A percentile compares a stretch with the other conserved stretches of the same genome.
Evolutionary conservation across 805 yeast genomes (phyloP).

Genomic region (Starmera dryadoides): DNA sequence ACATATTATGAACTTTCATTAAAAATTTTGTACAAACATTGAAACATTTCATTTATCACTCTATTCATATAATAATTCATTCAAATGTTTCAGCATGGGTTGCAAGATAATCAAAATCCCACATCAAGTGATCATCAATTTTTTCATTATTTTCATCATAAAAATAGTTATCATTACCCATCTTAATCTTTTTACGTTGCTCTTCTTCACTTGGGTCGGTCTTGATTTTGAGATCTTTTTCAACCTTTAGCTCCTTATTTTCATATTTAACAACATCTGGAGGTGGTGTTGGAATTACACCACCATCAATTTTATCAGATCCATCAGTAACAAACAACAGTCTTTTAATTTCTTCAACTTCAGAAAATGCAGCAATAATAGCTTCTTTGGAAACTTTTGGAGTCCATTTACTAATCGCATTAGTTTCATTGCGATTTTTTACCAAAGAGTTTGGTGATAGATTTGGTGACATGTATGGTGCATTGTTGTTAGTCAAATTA

Average conservation of each 20-base stretch:
- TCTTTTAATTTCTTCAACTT: conserved; percentile 14
- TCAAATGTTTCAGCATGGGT: neutral
- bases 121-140: conserved; percentile 11
- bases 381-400: conserved; percentile 17
- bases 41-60: too few relatives aligned
- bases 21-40: too few relatives aligned
- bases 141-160: conserved; percentile 11
- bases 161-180: conserved; percentile 12
- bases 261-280: conserved; percentile 6
- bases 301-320: neutral
- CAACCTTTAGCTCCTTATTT: neutral
- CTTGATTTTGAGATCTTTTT: too few relatives aligned
- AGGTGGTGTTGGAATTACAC: conserved; percentile 12
- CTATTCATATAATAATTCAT: too few relatives aligned
- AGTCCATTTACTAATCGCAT: conserved; percentile 14
- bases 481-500: conserved; percentile 2
- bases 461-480: conserved; percentile 17
- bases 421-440: conserved; percentile 2
- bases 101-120: conserved; percentile 15
- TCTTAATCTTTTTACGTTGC: conserved; percentile 8
- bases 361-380: conserved; percentile 12
- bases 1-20: too few relatives aligned
- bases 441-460: conserved; percentile 12
- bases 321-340: conserved; percentile 9
- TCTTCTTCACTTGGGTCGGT: neutral